Evolutionary conservation across 257 asterid species (phyloP).

Genomic region (Mentha longifolia): DNA sequence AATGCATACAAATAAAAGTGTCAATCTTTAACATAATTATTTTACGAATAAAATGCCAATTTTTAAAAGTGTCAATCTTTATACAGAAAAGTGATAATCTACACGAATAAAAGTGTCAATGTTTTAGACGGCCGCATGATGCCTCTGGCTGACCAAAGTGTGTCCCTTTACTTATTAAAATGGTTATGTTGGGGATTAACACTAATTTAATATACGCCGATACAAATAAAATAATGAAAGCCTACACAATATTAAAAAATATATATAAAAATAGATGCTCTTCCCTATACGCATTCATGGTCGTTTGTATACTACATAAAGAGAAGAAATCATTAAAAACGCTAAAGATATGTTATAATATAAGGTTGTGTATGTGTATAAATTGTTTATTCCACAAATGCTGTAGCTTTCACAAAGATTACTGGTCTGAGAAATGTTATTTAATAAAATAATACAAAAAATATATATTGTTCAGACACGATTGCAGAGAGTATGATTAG

Average conservation of each 20-base stretch:
- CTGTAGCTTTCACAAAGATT: not conserved
- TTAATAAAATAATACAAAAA: not conserved
- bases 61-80: too few relatives aligned
- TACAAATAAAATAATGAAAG: not conserved
- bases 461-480: not conserved
- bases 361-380: not conserved
- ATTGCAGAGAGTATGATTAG: slow-evolving; percentile 26
- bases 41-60: too few relatives aligned
- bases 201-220: not conserved
- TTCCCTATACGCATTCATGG: not conserved
- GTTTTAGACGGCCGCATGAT: too few relatives aligned
- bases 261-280: not conserved
- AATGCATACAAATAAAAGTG: too few relatives aligned
- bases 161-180: too few relatives aligned
- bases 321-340: not conserved
- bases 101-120: too few relatives aligned
- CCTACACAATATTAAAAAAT: not conserved
- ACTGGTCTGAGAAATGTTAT: not conserved
- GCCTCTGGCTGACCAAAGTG: too few relatives aligned
- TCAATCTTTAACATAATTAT: too few relatives aligned
- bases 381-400: not conserved
- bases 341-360: too few relatives aligned
- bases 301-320: not conserved
- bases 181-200: too few relatives aligned
- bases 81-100: too few relatives aligned